Evolutionary conservation across 2,329 filamentous ascomycete species (phyloP), one percentile per base, ranked within the genome.

Genomic region (Aciculosporium take): DNA sequence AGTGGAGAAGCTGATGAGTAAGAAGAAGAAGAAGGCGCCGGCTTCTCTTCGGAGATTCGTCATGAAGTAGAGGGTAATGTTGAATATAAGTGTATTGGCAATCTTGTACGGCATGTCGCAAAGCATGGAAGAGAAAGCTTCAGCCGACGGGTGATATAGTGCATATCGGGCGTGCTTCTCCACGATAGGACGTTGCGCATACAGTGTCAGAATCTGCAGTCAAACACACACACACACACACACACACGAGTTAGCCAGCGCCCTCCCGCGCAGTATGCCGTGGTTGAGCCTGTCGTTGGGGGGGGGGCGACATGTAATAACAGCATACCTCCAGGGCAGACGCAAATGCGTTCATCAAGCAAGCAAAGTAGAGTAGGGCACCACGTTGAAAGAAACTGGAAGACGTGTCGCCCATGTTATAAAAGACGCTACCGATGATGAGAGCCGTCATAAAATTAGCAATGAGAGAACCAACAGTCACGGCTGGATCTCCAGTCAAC

Each of bases 111-210:
- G 88, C 62, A 94, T 63, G 52, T 95, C 88, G 47, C 76, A 81
- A 24, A 94, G 61, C 81, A 94, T 91, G 8, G 84, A 91, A 0
- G 84, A 77, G 45, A 85, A 71, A n/a, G 86, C 84, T 68, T 95
- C 87, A 13, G 86, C 82, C 8, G 82, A 87, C 0, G 88, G 86
- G 53, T 94, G 88, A 53, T 94, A 94, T 15, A 94, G 70, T 15
- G 87, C 86, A 56, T 94, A 94, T 44, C 82, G 77, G 42, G 72
- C 66, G 52, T 95, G 88, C 58, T 94, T 94, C 56, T 94, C 86
- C 45, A 95, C 85, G 52, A 94, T 94, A 1, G 84, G 82, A 29
- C 88, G 81, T 72, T 94, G 87, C 2, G 84, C 76, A 56, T 91
- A 95, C 4, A 94, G 71, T 0, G 84, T 87, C 27, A 91, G 62